phyloP scores from a whole-genome alignment of 495 filamentous ascomycete genomes.

The Pyrenula aspistea region DNA sequence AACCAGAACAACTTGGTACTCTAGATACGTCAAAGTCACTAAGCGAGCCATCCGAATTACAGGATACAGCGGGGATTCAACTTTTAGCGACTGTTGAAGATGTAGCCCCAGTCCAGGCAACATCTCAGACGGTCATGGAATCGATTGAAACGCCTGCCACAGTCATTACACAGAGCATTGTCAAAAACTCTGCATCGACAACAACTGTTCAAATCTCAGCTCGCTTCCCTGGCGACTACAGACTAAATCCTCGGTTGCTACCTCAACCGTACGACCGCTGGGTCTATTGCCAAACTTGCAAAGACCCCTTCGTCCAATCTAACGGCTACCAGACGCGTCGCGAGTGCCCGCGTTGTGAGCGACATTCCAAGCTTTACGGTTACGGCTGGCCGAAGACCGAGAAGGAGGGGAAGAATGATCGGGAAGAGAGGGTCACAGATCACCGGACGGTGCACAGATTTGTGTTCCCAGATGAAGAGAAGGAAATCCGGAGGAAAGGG shows the following conservation, averaged over 20 bases:
- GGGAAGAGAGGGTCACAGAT: constrained; percentile 64
- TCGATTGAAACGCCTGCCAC: neutral
- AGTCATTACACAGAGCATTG: neutral
- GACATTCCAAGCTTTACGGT: constrained; percentile 91
- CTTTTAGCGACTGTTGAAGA: neutral
- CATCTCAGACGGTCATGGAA: neutral
- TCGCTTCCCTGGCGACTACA: constrained; percentile 67
- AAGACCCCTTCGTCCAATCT: constrained; percentile 66
- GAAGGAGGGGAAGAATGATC: constrained; percentile 55
- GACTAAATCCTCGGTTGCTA: constrained; percentile 59
- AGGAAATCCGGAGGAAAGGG: constrained; percentile 34
- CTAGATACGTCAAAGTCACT: neutral
- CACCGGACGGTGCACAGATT: constrained; percentile 63
- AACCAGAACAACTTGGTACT: neutral
- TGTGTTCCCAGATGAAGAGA: constrained; percentile 53
- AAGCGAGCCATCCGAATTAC: neutral
- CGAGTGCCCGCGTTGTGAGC: constrained; percentile 83
- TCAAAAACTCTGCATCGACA: constrained; percentile 9
- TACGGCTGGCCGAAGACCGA: constrained; percentile 94
- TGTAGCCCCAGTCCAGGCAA: neutral
- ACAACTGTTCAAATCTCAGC: constrained; percentile 15
- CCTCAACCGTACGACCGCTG: constrained; percentile 64
- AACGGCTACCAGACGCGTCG: constrained; percentile 77
- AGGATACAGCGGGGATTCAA: neutral
- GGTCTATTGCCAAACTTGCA: constrained; percentile 79